phyloP scores from a whole-genome alignment of 1,284 basidiomycete genomes.

The Puccinia triticina region DNA sequence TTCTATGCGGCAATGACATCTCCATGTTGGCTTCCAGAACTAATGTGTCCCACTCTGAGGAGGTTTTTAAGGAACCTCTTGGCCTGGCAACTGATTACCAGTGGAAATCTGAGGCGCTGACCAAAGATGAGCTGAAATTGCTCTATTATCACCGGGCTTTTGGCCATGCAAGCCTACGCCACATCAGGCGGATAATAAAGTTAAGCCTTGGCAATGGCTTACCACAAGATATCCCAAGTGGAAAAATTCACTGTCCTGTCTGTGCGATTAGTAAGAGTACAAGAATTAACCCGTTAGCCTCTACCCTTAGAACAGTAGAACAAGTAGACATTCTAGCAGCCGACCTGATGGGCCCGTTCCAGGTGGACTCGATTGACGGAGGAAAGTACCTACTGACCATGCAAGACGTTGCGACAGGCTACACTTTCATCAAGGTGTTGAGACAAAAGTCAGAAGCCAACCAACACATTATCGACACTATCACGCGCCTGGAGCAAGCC shows the following conservation, averaged over 20 bases:
- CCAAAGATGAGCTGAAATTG: not conserved
- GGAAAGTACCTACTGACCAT: not conserved
- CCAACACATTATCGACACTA: not conserved
- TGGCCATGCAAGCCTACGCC: not conserved
- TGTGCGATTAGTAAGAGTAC: not conserved
- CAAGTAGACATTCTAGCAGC: not conserved
- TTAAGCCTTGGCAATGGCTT: not conserved
- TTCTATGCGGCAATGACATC: no score
- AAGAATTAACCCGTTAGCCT: not conserved
- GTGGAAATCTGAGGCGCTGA: not conserved
- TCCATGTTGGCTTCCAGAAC: no score
- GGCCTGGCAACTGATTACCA: not conserved
- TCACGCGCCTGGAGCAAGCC: no score
- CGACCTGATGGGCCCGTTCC: slow-evolving; percentile 19
- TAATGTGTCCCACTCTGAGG: no score
- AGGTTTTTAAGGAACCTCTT: no score
- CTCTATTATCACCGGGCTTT: not conserved
- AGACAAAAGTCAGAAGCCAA: not conserved
- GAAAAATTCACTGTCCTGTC: not conserved
- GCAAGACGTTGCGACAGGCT: not conserved
- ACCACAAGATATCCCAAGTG: not conserved
- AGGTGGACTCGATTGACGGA: not conserved
- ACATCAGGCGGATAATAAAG: not conserved
- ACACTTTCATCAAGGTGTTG: not conserved
- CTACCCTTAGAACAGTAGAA: not conserved